These are phyloP conservation scores for Balansia obtecta DNA, from an alignment of 2,329 filamentous ascomycete genomes.

Conservation along the genomic window DNA sequence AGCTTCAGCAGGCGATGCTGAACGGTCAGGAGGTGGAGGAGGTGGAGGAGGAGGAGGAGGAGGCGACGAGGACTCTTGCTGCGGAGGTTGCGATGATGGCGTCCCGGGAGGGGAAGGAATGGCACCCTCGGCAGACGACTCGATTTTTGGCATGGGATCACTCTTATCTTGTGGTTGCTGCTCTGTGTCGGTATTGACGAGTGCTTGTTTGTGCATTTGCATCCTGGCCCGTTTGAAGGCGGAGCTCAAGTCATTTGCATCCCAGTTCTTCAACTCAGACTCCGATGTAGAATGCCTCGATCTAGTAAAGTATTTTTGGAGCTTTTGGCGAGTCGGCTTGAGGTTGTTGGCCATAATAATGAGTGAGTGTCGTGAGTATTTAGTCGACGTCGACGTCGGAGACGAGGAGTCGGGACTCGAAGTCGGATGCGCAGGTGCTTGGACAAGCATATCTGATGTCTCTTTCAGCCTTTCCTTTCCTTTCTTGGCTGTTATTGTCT, in stretches of 20 bases:
- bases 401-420: background rate
- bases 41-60: background rate
- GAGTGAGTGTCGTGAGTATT: slow-evolving; percentile 5
- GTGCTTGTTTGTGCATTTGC: slow-evolving; percentile 5
- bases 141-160: background rate
- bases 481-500: background rate
- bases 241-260: slow-evolving; percentile 9
- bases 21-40: background rate
- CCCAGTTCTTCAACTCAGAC: slow-evolving; percentile 16
- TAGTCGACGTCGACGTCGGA: background rate
- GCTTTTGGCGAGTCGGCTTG: slow-evolving; percentile 17
- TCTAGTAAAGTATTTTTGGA: slow-evolving; percentile 19
- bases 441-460: slow-evolving; percentile 2
- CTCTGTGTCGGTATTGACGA: background rate
- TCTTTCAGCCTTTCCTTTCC: background rate
- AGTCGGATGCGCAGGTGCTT: background rate
- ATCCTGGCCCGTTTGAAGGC: slow-evolving; percentile 4
- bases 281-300: slow-evolving; percentile 15
- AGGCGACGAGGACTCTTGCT: background rate
- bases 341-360: slow-evolving; percentile 10
- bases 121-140: background rate
- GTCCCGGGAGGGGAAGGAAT: background rate
- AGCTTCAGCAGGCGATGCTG: background rate
- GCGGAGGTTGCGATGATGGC: background rate
- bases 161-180: background rate